Conservation (phyloP, 108 stramenopile genomes). For the Epipyxis sp. region DNA sequence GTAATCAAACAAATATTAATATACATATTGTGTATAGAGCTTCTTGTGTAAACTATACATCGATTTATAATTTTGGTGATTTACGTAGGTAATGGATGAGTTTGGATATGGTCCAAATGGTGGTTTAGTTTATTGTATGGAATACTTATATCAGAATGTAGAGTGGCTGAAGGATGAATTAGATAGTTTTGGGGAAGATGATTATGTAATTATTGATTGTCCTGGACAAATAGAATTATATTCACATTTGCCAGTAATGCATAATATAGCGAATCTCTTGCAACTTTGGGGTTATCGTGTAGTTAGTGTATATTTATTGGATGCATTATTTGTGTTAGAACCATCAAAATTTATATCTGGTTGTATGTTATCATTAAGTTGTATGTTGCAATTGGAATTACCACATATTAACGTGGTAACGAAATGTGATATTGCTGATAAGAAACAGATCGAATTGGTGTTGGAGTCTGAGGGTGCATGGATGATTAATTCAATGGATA, state of each 20-base stretch:
- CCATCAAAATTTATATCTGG: constrained; percentile 88
- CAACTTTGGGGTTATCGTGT: constrained; percentile 78
- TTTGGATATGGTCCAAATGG: constrained; percentile 93
- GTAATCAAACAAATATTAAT: too few relatives aligned
- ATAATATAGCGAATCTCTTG: constrained; percentile 63
- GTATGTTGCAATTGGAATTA: constrained; percentile 90
- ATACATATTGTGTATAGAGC: too few relatives aligned
- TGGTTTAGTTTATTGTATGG: constrained; percentile 94
- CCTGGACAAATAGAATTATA: constrained; percentile 95
- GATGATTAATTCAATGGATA: constrained; percentile 14
- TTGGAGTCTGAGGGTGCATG: constrained; percentile 16
- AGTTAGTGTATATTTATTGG: constrained; percentile 86
- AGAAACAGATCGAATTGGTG: constrained; percentile 65
- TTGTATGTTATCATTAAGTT: constrained; percentile 73
- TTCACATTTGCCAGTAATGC: constrained; percentile 94
- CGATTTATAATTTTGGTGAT: too few relatives aligned
- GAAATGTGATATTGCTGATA: constrained; percentile 54
- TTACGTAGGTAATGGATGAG: too few relatives aligned
- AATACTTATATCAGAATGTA: constrained; percentile 86
- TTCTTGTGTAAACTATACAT: too few relatives aligned
- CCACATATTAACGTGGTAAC: constrained; percentile 84
- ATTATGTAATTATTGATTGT: constrained; percentile 96
- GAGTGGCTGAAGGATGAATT: constrained; percentile 85
- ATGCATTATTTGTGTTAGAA: constrained; percentile 61
- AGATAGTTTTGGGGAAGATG: constrained; percentile 82